Base-by-base conservation (phyloP, 2,329 filamentous ascomycete species). In the Fusarium papillatum region DNA sequence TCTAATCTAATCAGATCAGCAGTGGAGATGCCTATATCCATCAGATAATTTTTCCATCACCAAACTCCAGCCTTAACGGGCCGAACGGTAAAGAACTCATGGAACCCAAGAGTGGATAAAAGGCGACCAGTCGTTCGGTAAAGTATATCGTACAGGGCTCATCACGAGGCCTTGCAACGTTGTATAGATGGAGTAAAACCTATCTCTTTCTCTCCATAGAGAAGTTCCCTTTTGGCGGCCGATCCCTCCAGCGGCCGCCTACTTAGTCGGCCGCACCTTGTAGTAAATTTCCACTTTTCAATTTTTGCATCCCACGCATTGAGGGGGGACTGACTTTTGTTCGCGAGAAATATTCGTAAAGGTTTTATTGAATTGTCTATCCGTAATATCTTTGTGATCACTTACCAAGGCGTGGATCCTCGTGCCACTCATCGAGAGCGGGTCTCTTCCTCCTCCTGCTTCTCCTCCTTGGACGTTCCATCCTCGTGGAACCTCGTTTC, bases 401-500 rank as follows among this genome's bases (percentile, higher is more conserved):
- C 48, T 57, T 46, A n/a, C 39, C 24, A 55, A 69, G 46, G 31
- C 41, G 60, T 71, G 41, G 22, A 36, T 38, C 63, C 41, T 73
- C 66, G 50, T 69, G 38, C 41, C 39, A 64, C 55, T 34, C 50
- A 26, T 46, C n/a, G 34, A 19, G 29, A 46, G 22, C 61, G 36
- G 39, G 24, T 63, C 39, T 63, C 66, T 24, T 84, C 82, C n/a
- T 79, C 79, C 22, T 84, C 82, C 24, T 79, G 78, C 22, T 79
- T 81, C 62, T 84, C 78, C 50, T 85, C 84, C 65, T 83, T 82
- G 67, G 85, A 85, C 31, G 83, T 83, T 22, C 88, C 88, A n/a
- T 87, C 83, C 1, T 87, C 83, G 48, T 85, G 83, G 79, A 90
- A 90, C 62, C 90, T 86, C 14, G 88, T 90, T 83, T 94, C 92